phyloP scores from a whole-genome alignment of 106 monocot genomes.

The Dioscorea zingiberensis region DNA sequence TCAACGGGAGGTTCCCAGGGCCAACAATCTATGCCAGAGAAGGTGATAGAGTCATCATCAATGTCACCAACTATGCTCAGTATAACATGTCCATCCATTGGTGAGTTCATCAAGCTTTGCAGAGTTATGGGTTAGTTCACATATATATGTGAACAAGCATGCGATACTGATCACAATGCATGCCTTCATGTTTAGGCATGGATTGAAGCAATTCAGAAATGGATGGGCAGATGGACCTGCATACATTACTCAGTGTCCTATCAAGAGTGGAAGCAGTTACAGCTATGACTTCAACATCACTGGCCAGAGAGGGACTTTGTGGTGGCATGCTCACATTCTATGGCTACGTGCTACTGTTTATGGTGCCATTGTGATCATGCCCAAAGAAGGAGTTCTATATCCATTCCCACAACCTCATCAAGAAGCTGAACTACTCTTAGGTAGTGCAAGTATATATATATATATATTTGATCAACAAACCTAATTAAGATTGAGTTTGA shows the following conservation, averaged over 20 bases:
- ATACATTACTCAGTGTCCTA: slow-evolving; percentile 46
- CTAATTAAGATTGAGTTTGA: too few species aligned
- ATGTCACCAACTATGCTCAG: slow-evolving; percentile 45
- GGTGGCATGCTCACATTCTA: slow-evolving; percentile 58
- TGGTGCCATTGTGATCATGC: slow-evolving; percentile 50
- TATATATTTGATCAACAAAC: too few species aligned
- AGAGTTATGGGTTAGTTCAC: neutral
- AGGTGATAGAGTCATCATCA: slow-evolving; percentile 50
- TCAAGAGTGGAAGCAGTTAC: slow-evolving; percentile 30
- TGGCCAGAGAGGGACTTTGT: slow-evolving; percentile 38
- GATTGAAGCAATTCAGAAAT: slow-evolving; percentile 42
- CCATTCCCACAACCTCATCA: slow-evolving; percentile 26
- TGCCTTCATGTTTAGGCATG: slow-evolving; percentile 51
- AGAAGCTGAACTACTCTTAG: slow-evolving; percentile 31
- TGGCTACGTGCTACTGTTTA: slow-evolving; percentile 56
- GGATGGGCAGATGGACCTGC: slow-evolving; percentile 53
- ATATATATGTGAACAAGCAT: neutral
- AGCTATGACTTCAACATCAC: slow-evolving; percentile 33
- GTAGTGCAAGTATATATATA: slow-evolving; percentile 6
- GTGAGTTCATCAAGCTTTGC: slow-evolving; percentile 11
- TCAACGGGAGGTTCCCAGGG: slow-evolving; percentile 47
- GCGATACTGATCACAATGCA: too few species aligned
- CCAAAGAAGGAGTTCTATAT: slow-evolving; percentile 26
- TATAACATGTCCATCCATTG: slow-evolving; percentile 60
- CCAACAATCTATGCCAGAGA: slow-evolving; percentile 51